Conservation (phyloP, 2,329 filamentous ascomycete species). For the Penicillium sp. region DNA sequence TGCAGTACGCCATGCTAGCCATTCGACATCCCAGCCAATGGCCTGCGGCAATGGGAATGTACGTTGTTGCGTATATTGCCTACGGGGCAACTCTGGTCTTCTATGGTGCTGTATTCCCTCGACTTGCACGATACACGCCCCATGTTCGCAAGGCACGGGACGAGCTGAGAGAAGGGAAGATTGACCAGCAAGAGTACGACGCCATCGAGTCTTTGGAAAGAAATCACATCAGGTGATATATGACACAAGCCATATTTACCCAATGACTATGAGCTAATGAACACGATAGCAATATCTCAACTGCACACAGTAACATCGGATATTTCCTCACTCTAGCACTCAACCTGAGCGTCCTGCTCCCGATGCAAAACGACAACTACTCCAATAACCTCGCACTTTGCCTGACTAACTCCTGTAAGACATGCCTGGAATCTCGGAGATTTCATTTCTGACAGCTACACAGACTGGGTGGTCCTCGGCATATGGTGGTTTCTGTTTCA, state of each 20-base stretch:
- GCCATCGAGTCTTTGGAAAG: constrained; percentile 43
- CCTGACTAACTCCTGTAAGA: constrained; percentile 43
- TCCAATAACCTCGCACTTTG: constrained; percentile 43
- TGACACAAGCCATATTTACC: no score
- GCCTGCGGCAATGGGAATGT: constrained; percentile 43
- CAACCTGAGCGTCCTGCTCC: constrained; percentile 42
- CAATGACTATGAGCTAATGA: constrained; percentile 11
- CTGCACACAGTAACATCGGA: constrained; percentile 46
- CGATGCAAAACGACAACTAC: constrained; percentile 36
- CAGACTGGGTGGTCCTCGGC: constrained; percentile 44
- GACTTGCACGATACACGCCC: constrained; percentile 42
- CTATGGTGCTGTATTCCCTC: constrained; percentile 43
- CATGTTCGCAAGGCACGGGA: constrained; percentile 44
- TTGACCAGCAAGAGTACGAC: constrained; percentile 40
- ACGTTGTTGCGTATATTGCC: constrained; percentile 41
- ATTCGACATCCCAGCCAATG: constrained; percentile 40
- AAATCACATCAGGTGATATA: constrained; percentile 41
- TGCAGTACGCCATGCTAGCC: constrained; percentile 44
- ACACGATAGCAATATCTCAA: constrained; percentile 37
- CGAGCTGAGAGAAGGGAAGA: constrained; percentile 41
- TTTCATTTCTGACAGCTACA: constrained; percentile 2
- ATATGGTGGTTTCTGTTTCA: constrained; percentile 47
- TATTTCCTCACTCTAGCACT: constrained; percentile 41
- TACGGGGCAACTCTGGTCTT: constrained; percentile 45
- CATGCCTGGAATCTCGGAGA: no score